Evolutionary conservation across 2,329 filamentous ascomycete species (phyloP).

Genomic region (Claviceps citrina): DNA sequence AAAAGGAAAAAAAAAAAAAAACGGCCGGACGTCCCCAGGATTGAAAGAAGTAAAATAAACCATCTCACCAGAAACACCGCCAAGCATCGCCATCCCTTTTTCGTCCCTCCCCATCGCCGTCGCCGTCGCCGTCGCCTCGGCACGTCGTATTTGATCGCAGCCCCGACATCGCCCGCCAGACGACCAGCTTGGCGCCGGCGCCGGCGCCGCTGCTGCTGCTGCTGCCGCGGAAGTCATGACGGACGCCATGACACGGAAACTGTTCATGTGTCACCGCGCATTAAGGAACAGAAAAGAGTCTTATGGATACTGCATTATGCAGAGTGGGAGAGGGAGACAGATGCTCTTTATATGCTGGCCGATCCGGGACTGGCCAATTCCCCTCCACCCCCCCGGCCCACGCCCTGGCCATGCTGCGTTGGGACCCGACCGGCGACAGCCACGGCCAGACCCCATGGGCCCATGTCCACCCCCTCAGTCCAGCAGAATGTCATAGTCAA

Average conservation of each 20-base stretch:
- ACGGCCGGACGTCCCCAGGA: too few relatives aligned
- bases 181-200: not conserved
- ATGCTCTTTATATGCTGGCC: not conserved
- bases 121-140: not conserved
- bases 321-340: not conserved
- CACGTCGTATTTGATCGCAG: constrained; percentile 4
- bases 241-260: too few relatives aligned
- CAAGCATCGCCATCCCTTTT: not conserved
- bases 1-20: too few relatives aligned
- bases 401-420: not conserved
- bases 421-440: too few relatives aligned
- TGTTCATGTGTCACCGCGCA: too few relatives aligned
- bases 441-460: too few relatives aligned
- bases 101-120: not conserved
- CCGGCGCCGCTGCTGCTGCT: not conserved
- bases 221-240: not conserved
- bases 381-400: not conserved
- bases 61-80: not conserved
- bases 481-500: constrained; percentile 28
- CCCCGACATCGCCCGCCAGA: constrained; percentile 4
- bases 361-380: too few relatives aligned
- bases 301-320: too few relatives aligned
- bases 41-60: not conserved
- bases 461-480: constrained; percentile 23
- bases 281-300: too few relatives aligned